Conservation (phyloP, 1,284 basidiomycete genomes). For the Malassezia restricta region DNA sequence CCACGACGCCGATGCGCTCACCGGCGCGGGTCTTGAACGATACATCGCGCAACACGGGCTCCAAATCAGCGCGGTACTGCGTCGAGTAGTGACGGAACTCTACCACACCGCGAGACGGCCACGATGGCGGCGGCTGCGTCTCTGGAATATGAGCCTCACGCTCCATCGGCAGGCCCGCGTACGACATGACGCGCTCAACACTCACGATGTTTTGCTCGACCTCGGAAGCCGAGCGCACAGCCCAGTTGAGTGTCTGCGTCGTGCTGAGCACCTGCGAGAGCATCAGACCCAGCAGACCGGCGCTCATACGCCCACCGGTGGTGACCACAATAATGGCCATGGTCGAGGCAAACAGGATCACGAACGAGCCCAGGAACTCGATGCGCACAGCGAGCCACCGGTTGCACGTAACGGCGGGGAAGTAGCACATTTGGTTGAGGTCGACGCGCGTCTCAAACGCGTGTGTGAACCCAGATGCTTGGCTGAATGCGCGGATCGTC, state of each 20-base stretch:
- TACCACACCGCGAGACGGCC: constrained; percentile 67
- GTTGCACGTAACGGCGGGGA: constrained; percentile 58
- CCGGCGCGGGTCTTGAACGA: constrained; percentile 56
- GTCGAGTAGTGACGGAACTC: constrained; percentile 71
- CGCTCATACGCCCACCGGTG: constrained; percentile 56
- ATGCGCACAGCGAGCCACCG: constrained; percentile 61
- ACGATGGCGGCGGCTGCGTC: constrained; percentile 48
- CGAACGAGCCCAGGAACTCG: constrained; percentile 62
- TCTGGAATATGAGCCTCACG: constrained; percentile 52
- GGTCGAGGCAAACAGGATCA: constrained; percentile 64
- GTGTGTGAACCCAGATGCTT: constrained; percentile 56
- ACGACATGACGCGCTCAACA: constrained; percentile 51
- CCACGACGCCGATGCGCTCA: constrained; percentile 59
- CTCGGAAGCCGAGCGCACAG: constrained; percentile 77
- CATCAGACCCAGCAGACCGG: constrained; percentile 80
- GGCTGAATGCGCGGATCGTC: constrained; percentile 59
- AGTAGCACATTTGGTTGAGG: constrained; percentile 66
- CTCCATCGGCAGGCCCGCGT: constrained; percentile 65
- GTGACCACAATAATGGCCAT: constrained; percentile 57
- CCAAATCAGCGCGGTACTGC: constrained; percentile 68
- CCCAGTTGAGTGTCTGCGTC: constrained; percentile 54
- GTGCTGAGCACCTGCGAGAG: constrained; percentile 59
- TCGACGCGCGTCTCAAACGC: constrained; percentile 70
- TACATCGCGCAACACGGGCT: constrained; percentile 64
- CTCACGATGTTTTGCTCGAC: constrained; percentile 89